A percentile compares a stretch with the other conserved stretches of the same genome.
Evolutionary conservation across 2,329 filamentous ascomycete genomes (phyloP).

Genomic region (Didymella glomerata): DNA sequence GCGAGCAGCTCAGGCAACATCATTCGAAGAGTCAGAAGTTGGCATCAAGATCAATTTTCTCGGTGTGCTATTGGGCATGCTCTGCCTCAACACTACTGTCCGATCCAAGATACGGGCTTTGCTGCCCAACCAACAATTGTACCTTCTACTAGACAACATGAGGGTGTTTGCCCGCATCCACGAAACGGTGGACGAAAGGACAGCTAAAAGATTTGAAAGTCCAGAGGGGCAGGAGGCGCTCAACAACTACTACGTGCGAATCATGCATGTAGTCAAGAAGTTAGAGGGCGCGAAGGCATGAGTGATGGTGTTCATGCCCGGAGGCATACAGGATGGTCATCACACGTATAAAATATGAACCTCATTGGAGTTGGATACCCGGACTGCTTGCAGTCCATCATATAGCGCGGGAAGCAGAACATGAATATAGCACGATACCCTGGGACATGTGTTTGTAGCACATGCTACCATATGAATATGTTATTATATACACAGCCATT

Average conservation of each 20-base stretch:
- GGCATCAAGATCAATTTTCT: conserved; percentile 89
- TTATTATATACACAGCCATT: background rate
- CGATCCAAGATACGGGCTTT: conserved; percentile 53
- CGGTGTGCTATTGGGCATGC: conserved; percentile 81
- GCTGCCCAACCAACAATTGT: conserved; percentile 59
- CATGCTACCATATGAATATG: background rate
- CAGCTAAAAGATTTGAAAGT: conserved; percentile 51
- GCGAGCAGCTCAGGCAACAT: conserved; percentile 68
- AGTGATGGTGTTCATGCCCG: conserved; percentile 9
- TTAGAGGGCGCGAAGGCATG: conserved; percentile 45
- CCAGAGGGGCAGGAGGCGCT: conserved; percentile 58
- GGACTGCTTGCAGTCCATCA: background rate
- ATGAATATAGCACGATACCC: conserved; percentile 29
- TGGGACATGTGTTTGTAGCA: conserved; percentile 15
- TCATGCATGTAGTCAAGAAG: conserved; percentile 62
- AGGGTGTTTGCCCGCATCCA: conserved; percentile 70
- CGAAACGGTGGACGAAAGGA: conserved; percentile 62
- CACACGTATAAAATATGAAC: conserved; percentile 10
- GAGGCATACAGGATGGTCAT: background rate
- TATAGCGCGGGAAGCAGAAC: background rate
- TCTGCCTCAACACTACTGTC: conserved; percentile 68
- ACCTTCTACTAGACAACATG: conserved; percentile 63
- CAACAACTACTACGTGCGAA: conserved; percentile 61
- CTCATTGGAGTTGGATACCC: conserved; percentile 17
- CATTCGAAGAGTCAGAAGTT: conserved; percentile 73